These are phyloP conservation scores for Dactylellina drechsleri DNA, from an alignment of 2,329 filamentous ascomycete species.

Conservation along the genomic window DNA sequence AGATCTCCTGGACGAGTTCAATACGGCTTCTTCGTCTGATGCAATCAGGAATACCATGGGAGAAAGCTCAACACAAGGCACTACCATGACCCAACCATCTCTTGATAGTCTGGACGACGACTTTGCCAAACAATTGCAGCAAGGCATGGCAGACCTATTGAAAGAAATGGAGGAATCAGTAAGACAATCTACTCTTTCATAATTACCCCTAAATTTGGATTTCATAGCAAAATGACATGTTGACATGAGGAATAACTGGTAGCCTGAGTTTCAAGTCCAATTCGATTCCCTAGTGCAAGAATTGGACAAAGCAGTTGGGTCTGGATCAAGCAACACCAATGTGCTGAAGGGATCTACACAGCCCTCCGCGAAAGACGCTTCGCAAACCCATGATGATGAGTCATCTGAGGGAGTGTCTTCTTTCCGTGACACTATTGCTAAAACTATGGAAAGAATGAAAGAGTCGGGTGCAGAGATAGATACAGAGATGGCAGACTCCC, in stretches of 20 bases:
- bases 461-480: conserved; percentile 83
- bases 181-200: conserved; percentile 57
- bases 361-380: conserved; percentile 54
- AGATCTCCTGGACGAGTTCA: conserved; percentile 94
- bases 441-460: conserved; percentile 96
- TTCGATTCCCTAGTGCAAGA: conserved; percentile 82
- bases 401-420: conserved; percentile 60
- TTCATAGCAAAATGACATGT: conserved; percentile 14
- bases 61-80: conserved; percentile 38
- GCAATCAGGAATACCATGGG: conserved; percentile 17
- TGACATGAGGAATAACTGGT: conserved; percentile 33
- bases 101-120: conserved; percentile 72
- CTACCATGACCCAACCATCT: conserved; percentile 61
- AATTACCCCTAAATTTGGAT: neutral
- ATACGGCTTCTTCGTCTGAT: conserved; percentile 54
- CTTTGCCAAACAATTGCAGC: conserved; percentile 86
- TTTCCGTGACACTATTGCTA: conserved; percentile 91
- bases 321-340: conserved; percentile 58
- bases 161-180: conserved; percentile 74
- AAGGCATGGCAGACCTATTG: conserved; percentile 85
- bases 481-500: conserved; percentile 73
- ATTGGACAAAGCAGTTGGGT: conserved; percentile 67
- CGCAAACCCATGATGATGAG: conserved; percentile 57
- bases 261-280: conserved; percentile 77
- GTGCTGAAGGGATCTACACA: conserved; percentile 57